Evolutionary conservation across 768 basidiomycete species (phyloP).

Genomic region (Pholiota microspora): DNA sequence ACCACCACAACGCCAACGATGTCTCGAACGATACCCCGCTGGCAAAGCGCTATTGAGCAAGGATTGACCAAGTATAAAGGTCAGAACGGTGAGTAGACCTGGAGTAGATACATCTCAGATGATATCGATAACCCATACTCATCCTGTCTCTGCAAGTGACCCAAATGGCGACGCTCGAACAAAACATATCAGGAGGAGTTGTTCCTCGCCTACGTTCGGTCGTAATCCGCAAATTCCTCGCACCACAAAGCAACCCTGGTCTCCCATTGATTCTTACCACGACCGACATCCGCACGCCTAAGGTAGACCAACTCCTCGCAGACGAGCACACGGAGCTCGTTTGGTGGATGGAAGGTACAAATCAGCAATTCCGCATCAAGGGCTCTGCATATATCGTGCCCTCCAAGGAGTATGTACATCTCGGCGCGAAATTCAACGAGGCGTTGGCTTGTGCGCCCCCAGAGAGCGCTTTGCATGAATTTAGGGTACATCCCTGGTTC

Average conservation of each 20-base stretch:
- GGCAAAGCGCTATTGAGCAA: constrained; percentile 44
- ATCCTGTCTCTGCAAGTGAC: constrained; percentile 43
- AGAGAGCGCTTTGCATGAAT: constrained; percentile 26
- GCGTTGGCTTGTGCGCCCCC: constrained; percentile 16
- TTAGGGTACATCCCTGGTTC: constrained; percentile 62
- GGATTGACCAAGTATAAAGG: constrained; percentile 39
- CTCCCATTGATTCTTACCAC: constrained; percentile 64
- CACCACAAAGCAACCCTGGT: constrained; percentile 35
- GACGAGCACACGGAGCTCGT: constrained; percentile 55
- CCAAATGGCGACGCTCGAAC: constrained; percentile 60
- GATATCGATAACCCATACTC: no score
- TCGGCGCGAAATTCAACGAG: constrained; percentile 32
- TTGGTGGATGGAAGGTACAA: constrained; percentile 70
- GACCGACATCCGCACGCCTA: constrained; percentile 74
- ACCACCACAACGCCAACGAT: not conserved
- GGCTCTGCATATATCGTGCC: constrained; percentile 60
- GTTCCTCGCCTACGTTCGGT: constrained; percentile 64
- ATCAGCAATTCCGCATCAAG: constrained; percentile 73
- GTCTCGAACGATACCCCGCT: constrained; percentile 32
- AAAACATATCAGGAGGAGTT: constrained; percentile 19
- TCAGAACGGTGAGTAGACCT: constrained; percentile 35
- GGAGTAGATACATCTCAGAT: no score
- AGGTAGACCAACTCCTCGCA: constrained; percentile 54
- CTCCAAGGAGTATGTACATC: constrained; percentile 34
- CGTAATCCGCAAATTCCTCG: constrained; percentile 59